Conservation (phyloP, 768 basidiomycete species). For the Tephrocybe sp. region DNA sequence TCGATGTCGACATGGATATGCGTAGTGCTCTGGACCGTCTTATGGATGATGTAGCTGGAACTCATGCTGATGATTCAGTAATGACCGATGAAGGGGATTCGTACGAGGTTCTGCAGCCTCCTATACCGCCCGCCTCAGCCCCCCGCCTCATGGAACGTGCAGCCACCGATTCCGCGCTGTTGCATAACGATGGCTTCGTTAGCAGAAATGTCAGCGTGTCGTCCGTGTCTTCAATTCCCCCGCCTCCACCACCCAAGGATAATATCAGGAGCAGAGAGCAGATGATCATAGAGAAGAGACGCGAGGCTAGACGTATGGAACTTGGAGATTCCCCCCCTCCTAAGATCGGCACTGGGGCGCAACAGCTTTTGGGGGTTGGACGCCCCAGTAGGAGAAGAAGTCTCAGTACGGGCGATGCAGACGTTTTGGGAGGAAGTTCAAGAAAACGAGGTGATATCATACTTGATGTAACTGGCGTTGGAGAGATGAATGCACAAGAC, state of each 20-base stretch:
- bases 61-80: conserved; percentile 41
- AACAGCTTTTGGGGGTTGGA: conserved; percentile 36
- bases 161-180: conserved; percentile 49
- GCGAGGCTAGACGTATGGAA: conserved; percentile 58
- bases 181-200: conserved; percentile 36
- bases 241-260: conserved; percentile 63
- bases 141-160: conserved; percentile 39
- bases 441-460: conserved; percentile 35
- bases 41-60: conserved; percentile 66
- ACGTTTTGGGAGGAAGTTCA: conserved; percentile 37
- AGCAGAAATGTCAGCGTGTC: conserved; percentile 45
- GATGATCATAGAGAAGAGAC: conserved; percentile 68
- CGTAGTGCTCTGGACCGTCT: conserved; percentile 71
- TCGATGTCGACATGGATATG: conserved; percentile 69
- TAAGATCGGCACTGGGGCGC: conserved; percentile 10
- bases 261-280: conserved; percentile 67
- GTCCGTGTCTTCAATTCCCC: conserved; percentile 38
- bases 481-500: conserved; percentile 33
- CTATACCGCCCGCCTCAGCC: conserved; percentile 16
- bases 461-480: conserved; percentile 36
- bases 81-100: conserved; percentile 43
- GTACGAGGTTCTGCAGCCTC: conserved; percentile 27
- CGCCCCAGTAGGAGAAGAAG: conserved; percentile 67
- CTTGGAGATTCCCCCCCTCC: conserved; percentile 36
- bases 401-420: conserved; percentile 77